Percentiles rank a stretch among this genome's conserved stretches.
Conservation (phyloP, 1,139 yeast genomes). For the Keqinozyma sinolaborantium region DNA sequence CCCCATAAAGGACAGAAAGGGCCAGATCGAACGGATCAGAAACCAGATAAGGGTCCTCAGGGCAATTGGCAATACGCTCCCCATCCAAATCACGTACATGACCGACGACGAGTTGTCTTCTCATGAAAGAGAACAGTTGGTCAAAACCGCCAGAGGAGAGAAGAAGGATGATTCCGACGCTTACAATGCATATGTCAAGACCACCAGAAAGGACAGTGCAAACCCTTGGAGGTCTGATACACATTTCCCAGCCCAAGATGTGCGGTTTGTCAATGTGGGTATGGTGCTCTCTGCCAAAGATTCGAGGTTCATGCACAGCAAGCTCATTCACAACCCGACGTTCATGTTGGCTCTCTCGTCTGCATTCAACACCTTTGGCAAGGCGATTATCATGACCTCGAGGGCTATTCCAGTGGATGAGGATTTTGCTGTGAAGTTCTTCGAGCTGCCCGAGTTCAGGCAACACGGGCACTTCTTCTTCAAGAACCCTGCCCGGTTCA, state of each 20-base stretch:
- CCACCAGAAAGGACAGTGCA: constrained; percentile 1
- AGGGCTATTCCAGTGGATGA: constrained; percentile 25
- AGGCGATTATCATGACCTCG: constrained; percentile 21
- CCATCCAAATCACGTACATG: constrained; percentile 24
- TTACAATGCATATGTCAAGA: constrained; percentile 6
- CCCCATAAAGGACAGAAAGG: constrained; percentile 7
- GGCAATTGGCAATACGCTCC: constrained; percentile 23
- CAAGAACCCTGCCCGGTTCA: constrained; percentile 21
- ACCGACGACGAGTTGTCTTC: constrained; percentile 11
- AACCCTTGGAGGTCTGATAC: constrained; percentile 4
- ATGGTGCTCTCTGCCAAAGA: constrained; percentile 12
- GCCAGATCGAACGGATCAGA: constrained; percentile 16
- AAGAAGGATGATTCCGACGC: constrained; percentile 11
- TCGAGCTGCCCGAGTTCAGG: constrained; percentile 16
- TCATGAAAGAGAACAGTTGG: constrained; percentile 16
- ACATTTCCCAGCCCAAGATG: constrained; percentile 19
- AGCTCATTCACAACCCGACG: constrained; percentile 13
- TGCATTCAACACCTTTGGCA: constrained; percentile 31
- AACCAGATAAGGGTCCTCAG: constrained; percentile 25
- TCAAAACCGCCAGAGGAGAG: constrained; percentile 18
- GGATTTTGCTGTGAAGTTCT: constrained; percentile 12
- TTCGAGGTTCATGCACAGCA: constrained; percentile 11
- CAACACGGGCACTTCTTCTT: constrained; percentile 25
- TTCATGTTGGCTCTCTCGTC: constrained; percentile 19
- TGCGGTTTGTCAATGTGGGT: constrained; percentile 26